Conservation (phyloP, 1,284 basidiomycete species). For the Thecaphora thlaspeos region DNA sequence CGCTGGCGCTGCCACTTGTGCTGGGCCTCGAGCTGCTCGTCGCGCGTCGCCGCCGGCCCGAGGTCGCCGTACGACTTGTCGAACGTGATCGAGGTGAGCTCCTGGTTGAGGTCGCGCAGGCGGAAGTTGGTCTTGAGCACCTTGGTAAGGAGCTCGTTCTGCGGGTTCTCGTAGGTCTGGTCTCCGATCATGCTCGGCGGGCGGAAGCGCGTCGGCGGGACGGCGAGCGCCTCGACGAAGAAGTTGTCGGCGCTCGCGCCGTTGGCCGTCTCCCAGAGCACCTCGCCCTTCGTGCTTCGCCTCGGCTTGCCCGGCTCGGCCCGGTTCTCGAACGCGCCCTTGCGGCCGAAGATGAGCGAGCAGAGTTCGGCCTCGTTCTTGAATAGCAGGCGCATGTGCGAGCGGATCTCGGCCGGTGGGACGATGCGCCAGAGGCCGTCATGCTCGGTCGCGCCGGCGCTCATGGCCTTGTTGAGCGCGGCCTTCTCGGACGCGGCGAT, state of each 20-base stretch:
- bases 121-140: slow-evolving; percentile 71
- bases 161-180: slow-evolving; percentile 89
- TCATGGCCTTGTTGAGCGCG: slow-evolving; percentile 13
- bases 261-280: slow-evolving; percentile 29
- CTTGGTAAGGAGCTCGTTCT: slow-evolving; percentile 87
- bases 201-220: slow-evolving; percentile 92
- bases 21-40: slow-evolving; percentile 60
- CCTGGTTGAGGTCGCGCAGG: slow-evolving; percentile 64
- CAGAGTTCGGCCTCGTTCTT: slow-evolving; percentile 77
- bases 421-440: slow-evolving; percentile 59
- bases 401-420: slow-evolving; percentile 85
- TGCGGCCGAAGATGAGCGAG: slow-evolving; percentile 84
- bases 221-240: slow-evolving; percentile 88
- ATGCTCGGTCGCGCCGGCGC: slow-evolving; percentile 20
- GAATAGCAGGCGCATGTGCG: slow-evolving; percentile 87
- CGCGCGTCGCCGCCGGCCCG: slow-evolving; percentile 44
- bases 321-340: slow-evolving; percentile 70
- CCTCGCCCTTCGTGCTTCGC: slow-evolving; percentile 13
- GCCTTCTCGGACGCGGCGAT: slow-evolving; percentile 7
- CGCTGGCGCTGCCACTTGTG: slow-evolving; percentile 58
- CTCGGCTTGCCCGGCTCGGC: slow-evolving; percentile 16
- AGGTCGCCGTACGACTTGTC: slow-evolving; percentile 62
- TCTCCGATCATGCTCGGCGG: slow-evolving; percentile 92
- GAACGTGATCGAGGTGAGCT: slow-evolving; percentile 66
- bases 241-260: slow-evolving; percentile 87